Percentiles rank a stretch among this genome's conserved stretches.
Evolutionary conservation across 768 basidiomycete species (phyloP).

Genomic region (Leucocoprinus sp.): DNA sequence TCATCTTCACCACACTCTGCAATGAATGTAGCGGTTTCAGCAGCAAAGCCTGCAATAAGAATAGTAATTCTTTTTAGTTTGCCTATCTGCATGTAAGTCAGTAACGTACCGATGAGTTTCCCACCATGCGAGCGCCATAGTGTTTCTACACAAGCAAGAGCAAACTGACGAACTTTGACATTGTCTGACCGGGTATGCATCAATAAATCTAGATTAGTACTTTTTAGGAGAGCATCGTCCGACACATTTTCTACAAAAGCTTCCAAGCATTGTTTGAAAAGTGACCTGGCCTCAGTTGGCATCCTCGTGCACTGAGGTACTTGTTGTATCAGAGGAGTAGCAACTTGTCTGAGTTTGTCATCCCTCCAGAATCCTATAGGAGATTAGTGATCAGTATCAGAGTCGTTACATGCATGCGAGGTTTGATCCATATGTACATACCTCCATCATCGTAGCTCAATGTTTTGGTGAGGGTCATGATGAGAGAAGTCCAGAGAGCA

Average conservation of each 20-base stretch:
- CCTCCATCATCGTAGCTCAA: conserved; percentile 76
- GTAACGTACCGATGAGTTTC: conserved; percentile 55
- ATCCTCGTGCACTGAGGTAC: conserved; percentile 41
- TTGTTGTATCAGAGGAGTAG: conserved; percentile 56
- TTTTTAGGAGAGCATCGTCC: conserved; percentile 63
- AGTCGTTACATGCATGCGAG: too few species aligned
- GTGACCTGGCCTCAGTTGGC: conserved; percentile 25
- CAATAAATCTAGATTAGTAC: conserved; percentile 73
- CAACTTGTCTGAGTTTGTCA: conserved; percentile 60
- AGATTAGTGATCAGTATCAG: too few species aligned
- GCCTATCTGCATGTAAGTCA: background rate
- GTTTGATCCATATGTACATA: too few species aligned
- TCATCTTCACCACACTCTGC: conserved; percentile 86
- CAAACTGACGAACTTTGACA: conserved; percentile 54
- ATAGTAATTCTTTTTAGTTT: conserved; percentile 3
- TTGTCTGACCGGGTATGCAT: conserved; percentile 90
- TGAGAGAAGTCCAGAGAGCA: conserved; percentile 54
- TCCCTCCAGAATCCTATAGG: conserved; percentile 90
- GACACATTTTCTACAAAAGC: conserved; percentile 45
- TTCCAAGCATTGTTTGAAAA: conserved; percentile 43
- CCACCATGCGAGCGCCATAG: conserved; percentile 74
- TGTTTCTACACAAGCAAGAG: conserved; percentile 57
- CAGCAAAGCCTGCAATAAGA: conserved; percentile 48
- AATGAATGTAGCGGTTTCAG: conserved; percentile 81
- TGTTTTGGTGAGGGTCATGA: conserved; percentile 59